Conservation (phyloP, 2,329 filamentous ascomycete species). For the Colletotrichum horii region DNA sequence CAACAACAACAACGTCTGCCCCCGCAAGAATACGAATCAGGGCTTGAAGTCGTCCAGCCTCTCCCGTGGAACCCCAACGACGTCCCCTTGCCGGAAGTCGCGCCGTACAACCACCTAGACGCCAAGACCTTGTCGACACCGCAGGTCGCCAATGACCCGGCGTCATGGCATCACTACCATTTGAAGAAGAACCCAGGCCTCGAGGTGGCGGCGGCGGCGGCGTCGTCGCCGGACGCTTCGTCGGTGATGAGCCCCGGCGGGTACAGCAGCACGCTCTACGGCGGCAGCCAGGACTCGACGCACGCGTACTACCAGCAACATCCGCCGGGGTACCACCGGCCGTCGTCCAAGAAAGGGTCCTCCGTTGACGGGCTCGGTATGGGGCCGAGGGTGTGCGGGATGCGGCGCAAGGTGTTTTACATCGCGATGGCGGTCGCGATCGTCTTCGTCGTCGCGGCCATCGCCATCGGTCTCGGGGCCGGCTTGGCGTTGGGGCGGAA, state of each 20-base stretch:
- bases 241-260: background rate
- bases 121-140: background rate
- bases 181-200: conserved; percentile 3
- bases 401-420: conserved; percentile 25
- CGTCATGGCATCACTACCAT: background rate
- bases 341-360: background rate
- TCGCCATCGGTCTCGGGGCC: conserved; percentile 27
- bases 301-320: background rate
- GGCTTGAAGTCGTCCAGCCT: conserved; percentile 9
- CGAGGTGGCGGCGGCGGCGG: background rate
- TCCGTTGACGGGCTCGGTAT: background rate
- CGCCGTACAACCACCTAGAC: background rate
- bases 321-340: conserved; percentile 1
- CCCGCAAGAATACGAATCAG: conserved; percentile 1
- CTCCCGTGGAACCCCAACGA: conserved; percentile 5
- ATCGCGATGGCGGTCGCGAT: conserved; percentile 23
- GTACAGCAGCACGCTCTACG: background rate
- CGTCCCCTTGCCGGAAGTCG: conserved; percentile 3
- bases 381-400: conserved; percentile 23
- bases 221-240: background rate
- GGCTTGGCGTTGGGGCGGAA: conserved; percentile 23
- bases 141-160: background rate
- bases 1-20: background rate
- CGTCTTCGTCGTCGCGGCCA: conserved; percentile 23
- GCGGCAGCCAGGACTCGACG: background rate